A percentile compares a stretch with the other conserved stretches of the same genome.
Evolutionary conservation across 768 basidiomycete genomes (phyloP).

Genomic region (Ramaria sp.): DNA sequence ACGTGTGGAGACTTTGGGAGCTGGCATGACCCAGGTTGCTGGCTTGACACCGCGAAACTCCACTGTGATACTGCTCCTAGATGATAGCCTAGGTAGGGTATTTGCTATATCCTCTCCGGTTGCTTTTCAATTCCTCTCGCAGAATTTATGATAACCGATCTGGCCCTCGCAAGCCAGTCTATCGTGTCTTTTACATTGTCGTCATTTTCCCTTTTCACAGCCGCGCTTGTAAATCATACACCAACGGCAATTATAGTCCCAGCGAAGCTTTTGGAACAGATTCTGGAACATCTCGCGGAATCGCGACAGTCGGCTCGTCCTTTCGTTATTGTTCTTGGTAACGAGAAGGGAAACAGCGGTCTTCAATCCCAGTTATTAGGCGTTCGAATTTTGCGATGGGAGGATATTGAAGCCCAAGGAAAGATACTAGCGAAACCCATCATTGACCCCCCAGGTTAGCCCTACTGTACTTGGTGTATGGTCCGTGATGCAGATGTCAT

Average conservation of each 20-base stretch:
- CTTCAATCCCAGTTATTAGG: slow-evolving; percentile 23
- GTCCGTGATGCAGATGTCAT: not conserved
- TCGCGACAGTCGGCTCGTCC: slow-evolving; percentile 25
- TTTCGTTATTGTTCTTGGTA: slow-evolving; percentile 65
- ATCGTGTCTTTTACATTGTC: slow-evolving; percentile 58
- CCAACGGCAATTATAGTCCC: slow-evolving; percentile 69
- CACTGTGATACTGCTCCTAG: slow-evolving; percentile 63
- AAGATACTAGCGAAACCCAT: slow-evolving; percentile 35
- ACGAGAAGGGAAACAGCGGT: slow-evolving; percentile 33
- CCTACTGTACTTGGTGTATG: not conserved
- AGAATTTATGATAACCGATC: slow-evolving; percentile 75
- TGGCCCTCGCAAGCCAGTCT: slow-evolving; percentile 63
- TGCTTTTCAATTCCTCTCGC: slow-evolving; percentile 2
- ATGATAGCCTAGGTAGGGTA: slow-evolving; percentile 62
- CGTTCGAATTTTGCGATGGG: slow-evolving; percentile 43
- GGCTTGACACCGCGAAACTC: slow-evolving; percentile 47
- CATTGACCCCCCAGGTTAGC: slow-evolving; percentile 39
- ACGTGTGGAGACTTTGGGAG: slow-evolving; percentile 61
- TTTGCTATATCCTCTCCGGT: slow-evolving; percentile 8
- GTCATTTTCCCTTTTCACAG: slow-evolving; percentile 48
- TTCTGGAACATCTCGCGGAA: slow-evolving; percentile 67
- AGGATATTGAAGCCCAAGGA: slow-evolving; percentile 62
- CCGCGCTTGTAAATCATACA: slow-evolving; percentile 51
- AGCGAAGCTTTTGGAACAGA: slow-evolving; percentile 49
- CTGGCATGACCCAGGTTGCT: slow-evolving; percentile 51